Base-by-base conservation (phyloP, 192 early-diverging fungal species). In the Allomyces arbusculus region DNA sequence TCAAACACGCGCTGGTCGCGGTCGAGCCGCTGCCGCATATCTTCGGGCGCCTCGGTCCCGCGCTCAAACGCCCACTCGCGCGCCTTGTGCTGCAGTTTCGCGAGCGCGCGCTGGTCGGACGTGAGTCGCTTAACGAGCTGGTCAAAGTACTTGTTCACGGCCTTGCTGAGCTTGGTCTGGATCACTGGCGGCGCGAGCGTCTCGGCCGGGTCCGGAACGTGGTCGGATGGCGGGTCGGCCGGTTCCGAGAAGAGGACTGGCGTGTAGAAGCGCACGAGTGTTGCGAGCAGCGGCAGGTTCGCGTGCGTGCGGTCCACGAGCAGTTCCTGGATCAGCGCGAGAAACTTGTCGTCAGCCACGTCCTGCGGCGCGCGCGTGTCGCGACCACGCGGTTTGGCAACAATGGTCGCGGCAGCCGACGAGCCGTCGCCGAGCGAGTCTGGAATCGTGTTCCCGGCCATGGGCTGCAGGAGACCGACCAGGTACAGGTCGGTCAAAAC, bases 401-500 rank as follows among this genome's bases (percentile, higher is more conserved):
- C 33, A 58, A 58, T 58, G 50, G 50, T 58, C 16, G 16, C 3
- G 16, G 50, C 16, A 1, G 12, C 6, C 16, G 50, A 14, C 12
- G 16, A 20, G 50, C 16, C 50, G 50, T n/a, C 50, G 12, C 50
- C 50, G 16, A 58, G 50, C 50, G 50, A 14, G 50, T 58, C 50
- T 40, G 33, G 33, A 7, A 40, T 40, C 33, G 33, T 40, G 7
- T 40, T 40, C 4, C 33, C 33, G 4, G 33, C 33, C 16, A n/a
- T n/a, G 16, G 50, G 20, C 16, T 58, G 69, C 28, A 89, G 70
- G 19, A 97, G 78, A 1, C 88, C 90, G 9, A 82, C 82, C 19
- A 92, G 71, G 77, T 89, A 91, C 50, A 97, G 80, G 61, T 99
- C 94, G 9, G 79, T 76, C 4, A 89, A 70, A 10, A 94, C 72